Evolutionary conservation across 73 alveolate species (phyloP).

Genomic region (Symbiodinium natans): DNA sequence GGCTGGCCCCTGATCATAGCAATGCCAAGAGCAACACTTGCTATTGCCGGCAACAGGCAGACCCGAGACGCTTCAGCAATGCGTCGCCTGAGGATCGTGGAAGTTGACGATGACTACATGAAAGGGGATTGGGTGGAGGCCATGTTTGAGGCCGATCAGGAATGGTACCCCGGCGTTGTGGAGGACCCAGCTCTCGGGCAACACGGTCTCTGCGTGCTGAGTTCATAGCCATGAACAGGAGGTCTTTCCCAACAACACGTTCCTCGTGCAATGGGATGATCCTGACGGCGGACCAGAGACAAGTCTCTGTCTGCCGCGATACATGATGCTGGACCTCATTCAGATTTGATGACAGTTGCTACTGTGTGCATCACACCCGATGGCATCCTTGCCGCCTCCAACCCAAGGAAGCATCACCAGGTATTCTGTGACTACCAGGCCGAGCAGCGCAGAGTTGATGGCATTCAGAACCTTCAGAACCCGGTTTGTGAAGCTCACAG

Average conservation of each 20-base stretch:
- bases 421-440: constrained; percentile 52
- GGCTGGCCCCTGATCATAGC: too few species aligned
- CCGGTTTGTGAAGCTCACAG: too few species aligned
- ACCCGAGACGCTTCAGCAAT: too few species aligned
- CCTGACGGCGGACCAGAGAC: constrained; percentile 73
- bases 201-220: not conserved
- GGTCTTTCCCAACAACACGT: not conserved
- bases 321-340: constrained; percentile 33
- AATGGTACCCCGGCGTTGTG: constrained; percentile 66
- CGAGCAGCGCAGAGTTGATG: not conserved
- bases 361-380: too few species aligned
- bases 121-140: constrained; percentile 80
- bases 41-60: too few species aligned
- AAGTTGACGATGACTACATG: constrained; percentile 39
- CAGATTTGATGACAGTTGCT: too few species aligned
- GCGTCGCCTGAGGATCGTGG: constrained; percentile 53
- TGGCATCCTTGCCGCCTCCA: too few species aligned
- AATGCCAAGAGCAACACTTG: too few species aligned
- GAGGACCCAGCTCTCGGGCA: not conserved
- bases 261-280: constrained; percentile 62
- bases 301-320: constrained; percentile 38
- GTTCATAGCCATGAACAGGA: constrained; percentile 37
- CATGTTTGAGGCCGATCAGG: constrained; percentile 34
- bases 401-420: constrained; percentile 51
- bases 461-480: too few species aligned